phyloP scores from a whole-genome alignment of 805 yeast species.

The Ogataea pilisensis region DNA sequence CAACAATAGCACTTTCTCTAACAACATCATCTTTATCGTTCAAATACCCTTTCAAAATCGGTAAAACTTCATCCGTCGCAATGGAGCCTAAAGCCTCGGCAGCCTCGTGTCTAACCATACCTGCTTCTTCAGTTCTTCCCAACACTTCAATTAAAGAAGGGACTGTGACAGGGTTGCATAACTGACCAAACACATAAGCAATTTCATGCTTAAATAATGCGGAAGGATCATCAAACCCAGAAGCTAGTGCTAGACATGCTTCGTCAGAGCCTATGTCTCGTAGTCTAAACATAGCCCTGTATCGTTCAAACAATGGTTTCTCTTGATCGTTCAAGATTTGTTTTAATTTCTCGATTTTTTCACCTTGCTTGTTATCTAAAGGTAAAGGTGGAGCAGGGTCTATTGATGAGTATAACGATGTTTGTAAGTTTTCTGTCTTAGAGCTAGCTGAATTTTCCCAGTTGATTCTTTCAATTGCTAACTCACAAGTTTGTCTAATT shows the following conservation, averaged over 20 bases:
- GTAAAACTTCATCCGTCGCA: slow-evolving; percentile 93
- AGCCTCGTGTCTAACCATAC: slow-evolving; percentile 99
- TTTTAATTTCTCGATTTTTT: slow-evolving; percentile 63
- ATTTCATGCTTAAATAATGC: slow-evolving; percentile 97
- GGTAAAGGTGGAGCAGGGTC: slow-evolving; percentile 99
- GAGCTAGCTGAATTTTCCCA: slow-evolving; percentile 79
- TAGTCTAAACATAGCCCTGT: slow-evolving; percentile 97
- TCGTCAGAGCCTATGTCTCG: slow-evolving; percentile 93
- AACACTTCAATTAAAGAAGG: slow-evolving; percentile 83
- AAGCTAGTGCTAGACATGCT: slow-evolving; percentile 86
- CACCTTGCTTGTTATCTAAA: slow-evolving; percentile 38
- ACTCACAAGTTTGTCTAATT: slow-evolving; percentile 95
- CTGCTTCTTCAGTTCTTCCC: slow-evolving; percentile 76
- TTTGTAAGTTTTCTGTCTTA: slow-evolving; percentile 65
- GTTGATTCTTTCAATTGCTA: slow-evolving; percentile 89
- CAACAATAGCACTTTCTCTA: slow-evolving; percentile 94
- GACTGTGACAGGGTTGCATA: slow-evolving; percentile 88
- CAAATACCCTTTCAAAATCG: slow-evolving; percentile 75
- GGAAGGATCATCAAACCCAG: slow-evolving; percentile 85
- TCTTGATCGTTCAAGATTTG: slow-evolving; percentile 68
- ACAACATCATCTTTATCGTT: slow-evolving; percentile 85
- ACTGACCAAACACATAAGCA: slow-evolving; percentile 97
- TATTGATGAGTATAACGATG: slow-evolving; percentile 76
- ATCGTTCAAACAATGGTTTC: slow-evolving; percentile 84
- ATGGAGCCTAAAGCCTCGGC: slow-evolving; percentile 98